A percentile compares a stretch with the other conserved stretches of the same genome.
Conservation (phyloP, 1,284 basidiomycete genomes). For the Xerocomus minutiporus region DNA sequence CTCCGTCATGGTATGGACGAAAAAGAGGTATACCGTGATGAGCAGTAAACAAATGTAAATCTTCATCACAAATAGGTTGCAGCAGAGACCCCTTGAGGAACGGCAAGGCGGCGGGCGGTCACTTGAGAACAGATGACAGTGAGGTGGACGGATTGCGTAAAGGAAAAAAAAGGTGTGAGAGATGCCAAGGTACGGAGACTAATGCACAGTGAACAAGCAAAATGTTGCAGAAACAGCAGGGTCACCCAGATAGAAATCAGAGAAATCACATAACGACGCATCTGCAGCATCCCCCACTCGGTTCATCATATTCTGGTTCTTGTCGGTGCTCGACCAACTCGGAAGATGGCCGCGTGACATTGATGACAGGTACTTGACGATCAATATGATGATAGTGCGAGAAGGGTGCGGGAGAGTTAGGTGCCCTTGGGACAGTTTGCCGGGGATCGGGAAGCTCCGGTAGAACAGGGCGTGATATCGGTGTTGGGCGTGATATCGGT, state of each 20-base stretch:
- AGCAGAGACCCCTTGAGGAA: slow-evolving; percentile 6
- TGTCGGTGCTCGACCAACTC: slow-evolving; percentile 21
- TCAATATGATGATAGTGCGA: slow-evolving; percentile 38
- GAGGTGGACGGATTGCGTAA: neutral
- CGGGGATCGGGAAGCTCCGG: slow-evolving; percentile 26
- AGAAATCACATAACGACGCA: slow-evolving; percentile 57
- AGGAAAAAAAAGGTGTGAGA: slow-evolving; percentile 6
- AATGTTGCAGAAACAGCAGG: slow-evolving; percentile 17
- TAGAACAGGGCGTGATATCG: slow-evolving; percentile 11
- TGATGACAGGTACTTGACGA: slow-evolving; percentile 27
- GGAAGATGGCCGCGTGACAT: slow-evolving; percentile 23
- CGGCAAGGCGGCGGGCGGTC: slow-evolving; percentile 12
- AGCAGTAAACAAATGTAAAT: slow-evolving; percentile 9
- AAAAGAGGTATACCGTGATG: slow-evolving; percentile 23
- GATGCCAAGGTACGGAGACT: slow-evolving; percentile 14
- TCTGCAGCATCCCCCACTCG: slow-evolving; percentile 51
- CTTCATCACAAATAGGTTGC: slow-evolving; percentile 11
- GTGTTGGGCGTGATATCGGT: slow-evolving; percentile 1
- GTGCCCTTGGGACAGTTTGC: slow-evolving; percentile 27
- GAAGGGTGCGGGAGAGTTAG: slow-evolving; percentile 56
- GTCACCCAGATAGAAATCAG: slow-evolving; percentile 3
- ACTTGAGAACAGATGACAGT: slow-evolving; percentile 9
- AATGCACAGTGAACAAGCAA: slow-evolving; percentile 25
- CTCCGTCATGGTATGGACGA: slow-evolving; percentile 23
- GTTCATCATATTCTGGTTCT: slow-evolving; percentile 39